Percentiles rank a stretch among this genome's conserved stretches.
Evolutionary conservation across 345 rosid genomes (phyloP).

Genomic region (Syzygium aromaticum): DNA sequence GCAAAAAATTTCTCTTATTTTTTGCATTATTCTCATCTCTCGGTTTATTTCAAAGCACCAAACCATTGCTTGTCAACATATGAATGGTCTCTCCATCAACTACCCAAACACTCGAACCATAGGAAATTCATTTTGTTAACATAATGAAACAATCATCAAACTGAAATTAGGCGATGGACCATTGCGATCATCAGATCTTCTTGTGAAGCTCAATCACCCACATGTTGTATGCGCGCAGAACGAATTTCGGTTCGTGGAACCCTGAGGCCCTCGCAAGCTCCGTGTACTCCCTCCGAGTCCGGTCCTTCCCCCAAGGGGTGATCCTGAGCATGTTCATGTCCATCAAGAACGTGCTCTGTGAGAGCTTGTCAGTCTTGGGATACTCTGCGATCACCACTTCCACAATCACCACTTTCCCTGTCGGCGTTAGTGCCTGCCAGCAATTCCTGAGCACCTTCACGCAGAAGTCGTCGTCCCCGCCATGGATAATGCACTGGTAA

Average conservation of each 20-base stretch:
- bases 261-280: not conserved
- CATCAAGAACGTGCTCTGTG: not conserved
- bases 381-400: not conserved
- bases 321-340: not conserved
- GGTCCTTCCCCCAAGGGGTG: not conserved
- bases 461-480: not conserved
- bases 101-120: not conserved
- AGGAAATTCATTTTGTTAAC: not conserved
- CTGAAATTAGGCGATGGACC: not conserved
- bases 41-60: not conserved
- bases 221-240: not conserved
- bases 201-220: not conserved
- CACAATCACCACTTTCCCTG: slow-evolving; percentile 2
- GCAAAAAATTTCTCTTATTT: no score
- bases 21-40: not conserved
- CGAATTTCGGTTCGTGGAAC: not conserved
- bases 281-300: not conserved
- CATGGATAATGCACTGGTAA: not conserved
- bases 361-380: not conserved
- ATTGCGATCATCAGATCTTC: not conserved
- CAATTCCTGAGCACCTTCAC: slow-evolving; percentile 6
- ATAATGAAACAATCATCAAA: not conserved
- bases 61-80: not conserved
- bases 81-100: not conserved
- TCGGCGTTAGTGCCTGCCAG: not conserved